Percentiles rank a stretch among this genome's conserved stretches.
Evolutionary conservation across 352 stramenopile species (phyloP).

Genomic region (Globisporangium nodosum): DNA sequence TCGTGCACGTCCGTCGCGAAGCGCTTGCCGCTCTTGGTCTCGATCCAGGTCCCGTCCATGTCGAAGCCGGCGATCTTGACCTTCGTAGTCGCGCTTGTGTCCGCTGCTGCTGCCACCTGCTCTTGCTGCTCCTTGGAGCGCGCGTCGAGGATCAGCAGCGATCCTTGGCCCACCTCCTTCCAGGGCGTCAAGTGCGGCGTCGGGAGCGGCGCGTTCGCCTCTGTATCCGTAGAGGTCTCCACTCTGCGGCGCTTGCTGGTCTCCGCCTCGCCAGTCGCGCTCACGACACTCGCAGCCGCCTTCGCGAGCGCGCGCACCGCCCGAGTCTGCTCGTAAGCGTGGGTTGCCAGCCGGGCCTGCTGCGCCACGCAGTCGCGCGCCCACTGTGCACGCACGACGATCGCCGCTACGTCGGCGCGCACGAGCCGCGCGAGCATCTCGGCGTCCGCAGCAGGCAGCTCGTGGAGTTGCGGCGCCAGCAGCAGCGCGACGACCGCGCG

Average conservation of each 20-base stretch:
- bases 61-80: slow-evolving; percentile 77
- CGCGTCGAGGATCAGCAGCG: slow-evolving; percentile 50
- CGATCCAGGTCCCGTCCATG: slow-evolving; percentile 76
- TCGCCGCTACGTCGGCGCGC: slow-evolving; percentile 1
- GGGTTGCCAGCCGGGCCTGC: slow-evolving; percentile 26
- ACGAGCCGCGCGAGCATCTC: slow-evolving; percentile 14
- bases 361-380: slow-evolving; percentile 27
- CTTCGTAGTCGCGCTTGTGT: background rate
- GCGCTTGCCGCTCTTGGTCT: slow-evolving; percentile 81
- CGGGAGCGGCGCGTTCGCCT: slow-evolving; percentile 4
- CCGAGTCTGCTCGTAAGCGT: slow-evolving; percentile 11
- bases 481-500: slow-evolving; percentile 24
- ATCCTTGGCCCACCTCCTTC: slow-evolving; percentile 27
- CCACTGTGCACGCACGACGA: slow-evolving; percentile 35
- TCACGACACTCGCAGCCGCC: background rate
- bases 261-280: background rate
- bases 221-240: background rate
- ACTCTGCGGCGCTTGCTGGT: slow-evolving; percentile 10
- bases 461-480: slow-evolving; percentile 6
- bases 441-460: slow-evolving; percentile 4
- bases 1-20: slow-evolving; percentile 62
- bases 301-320: slow-evolving; percentile 3
- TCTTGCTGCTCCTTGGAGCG: slow-evolving; percentile 12
- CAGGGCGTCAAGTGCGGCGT: slow-evolving; percentile 35
- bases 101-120: background rate